Percentiles rank a stretch among this genome's conserved stretches.
Evolutionary conservation across 352 stramenopile species (phyloP).

Genomic region (Globisporangium nagaii): DNA sequence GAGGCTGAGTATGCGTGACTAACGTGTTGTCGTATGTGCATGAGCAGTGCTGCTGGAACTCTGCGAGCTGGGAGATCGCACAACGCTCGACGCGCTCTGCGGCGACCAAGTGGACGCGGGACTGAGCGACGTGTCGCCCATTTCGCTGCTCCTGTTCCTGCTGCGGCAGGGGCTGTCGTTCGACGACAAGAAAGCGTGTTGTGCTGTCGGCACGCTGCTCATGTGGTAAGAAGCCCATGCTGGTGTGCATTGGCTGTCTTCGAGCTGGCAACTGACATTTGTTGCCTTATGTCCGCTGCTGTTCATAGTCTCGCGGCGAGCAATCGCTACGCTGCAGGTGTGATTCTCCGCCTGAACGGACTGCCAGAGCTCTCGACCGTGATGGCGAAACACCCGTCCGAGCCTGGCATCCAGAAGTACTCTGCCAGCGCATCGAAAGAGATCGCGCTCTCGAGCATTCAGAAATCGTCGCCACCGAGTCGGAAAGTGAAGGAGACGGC

Average conservation of each 20-base stretch:
- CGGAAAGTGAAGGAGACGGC: constrained; percentile 34
- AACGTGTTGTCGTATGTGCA: no score
- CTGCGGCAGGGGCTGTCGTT: constrained; percentile 63
- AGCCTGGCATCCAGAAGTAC: constrained; percentile 68
- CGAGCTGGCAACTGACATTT: not conserved
- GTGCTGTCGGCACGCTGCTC: constrained; percentile 62
- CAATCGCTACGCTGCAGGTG: constrained; percentile 36
- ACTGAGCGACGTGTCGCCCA: constrained; percentile 41
- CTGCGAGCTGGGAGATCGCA: constrained; percentile 57
- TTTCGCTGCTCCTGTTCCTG: constrained; percentile 70
- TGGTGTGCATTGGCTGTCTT: not conserved
- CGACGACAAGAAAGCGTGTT: constrained; percentile 80
- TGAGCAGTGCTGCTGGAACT: constrained; percentile 61
- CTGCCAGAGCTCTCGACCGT: constrained; percentile 66
- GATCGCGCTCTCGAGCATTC: constrained; percentile 49
- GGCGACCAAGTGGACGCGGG: constrained; percentile 15
- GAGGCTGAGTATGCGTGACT: no score
- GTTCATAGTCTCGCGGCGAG: constrained; percentile 43
- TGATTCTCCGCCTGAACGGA: constrained; percentile 55
- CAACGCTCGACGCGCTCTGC: constrained; percentile 49
- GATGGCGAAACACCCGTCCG: constrained; percentile 64
- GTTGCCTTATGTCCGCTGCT: not conserved
- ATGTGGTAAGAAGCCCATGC: constrained; percentile 41
- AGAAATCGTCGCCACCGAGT: constrained; percentile 19
- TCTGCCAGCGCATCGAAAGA: constrained; percentile 47